A percentile compares a stretch with the other conserved stretches of the same genome.
phyloP scores from a whole-genome alignment of 495 filamentous ascomycete genomes.

The Lasiosphaeriaceae sp. region DNA sequence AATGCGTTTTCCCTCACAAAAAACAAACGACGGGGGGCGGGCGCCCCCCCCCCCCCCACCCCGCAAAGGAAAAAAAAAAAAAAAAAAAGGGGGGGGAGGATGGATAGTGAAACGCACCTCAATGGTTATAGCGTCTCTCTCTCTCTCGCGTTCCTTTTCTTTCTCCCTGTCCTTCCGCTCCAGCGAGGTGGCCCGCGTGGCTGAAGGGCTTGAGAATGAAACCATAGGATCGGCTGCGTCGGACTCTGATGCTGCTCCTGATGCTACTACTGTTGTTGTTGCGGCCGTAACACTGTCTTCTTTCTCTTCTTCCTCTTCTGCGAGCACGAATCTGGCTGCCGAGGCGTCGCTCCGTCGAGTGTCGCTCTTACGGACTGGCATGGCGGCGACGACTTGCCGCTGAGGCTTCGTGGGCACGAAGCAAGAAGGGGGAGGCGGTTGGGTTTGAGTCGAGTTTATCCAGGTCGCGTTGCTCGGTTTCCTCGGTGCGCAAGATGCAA shows the following conservation, averaged over 20 bases:
- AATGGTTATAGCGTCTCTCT: conserved; percentile 36
- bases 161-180: conserved; percentile 16
- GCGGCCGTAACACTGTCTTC: conserved; percentile 16
- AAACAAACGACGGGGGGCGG: too few relatives aligned
- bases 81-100: too few relatives aligned
- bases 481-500: too few relatives aligned
- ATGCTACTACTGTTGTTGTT: conserved; percentile 12
- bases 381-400: conserved; percentile 10
- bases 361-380: conserved; percentile 39
- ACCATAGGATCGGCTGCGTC: neutral
- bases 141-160: conserved; percentile 23
- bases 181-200: too few relatives aligned
- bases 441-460: too few relatives aligned
- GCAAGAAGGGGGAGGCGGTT: neutral
- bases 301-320: conserved; percentile 32
- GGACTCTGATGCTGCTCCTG: conserved; percentile 4
- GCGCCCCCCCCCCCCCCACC: too few relatives aligned
- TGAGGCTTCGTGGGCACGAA: neutral
- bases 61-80: too few relatives aligned
- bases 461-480: too few relatives aligned
- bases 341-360: conserved; percentile 38
- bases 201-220: too few relatives aligned
- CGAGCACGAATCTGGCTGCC: conserved; percentile 38
- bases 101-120: conserved; percentile 31
- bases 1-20: too few relatives aligned